phyloP scores from a whole-genome alignment of 2,329 filamentous ascomycete species.

The Nothophaeocryptopus gaeumannii region DNA sequence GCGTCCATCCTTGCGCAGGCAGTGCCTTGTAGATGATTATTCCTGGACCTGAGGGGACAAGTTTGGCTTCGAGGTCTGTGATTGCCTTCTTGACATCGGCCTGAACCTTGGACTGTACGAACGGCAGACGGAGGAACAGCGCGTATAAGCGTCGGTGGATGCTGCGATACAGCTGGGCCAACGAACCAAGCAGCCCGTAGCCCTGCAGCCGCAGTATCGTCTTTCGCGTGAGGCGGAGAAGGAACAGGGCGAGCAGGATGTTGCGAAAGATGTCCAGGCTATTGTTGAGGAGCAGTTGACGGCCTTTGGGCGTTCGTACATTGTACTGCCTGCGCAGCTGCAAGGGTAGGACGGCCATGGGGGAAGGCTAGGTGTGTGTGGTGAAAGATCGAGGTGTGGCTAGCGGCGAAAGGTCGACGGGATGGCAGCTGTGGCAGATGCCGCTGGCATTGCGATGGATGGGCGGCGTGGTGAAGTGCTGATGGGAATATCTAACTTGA shows the following conservation, averaged over 20 bases:
- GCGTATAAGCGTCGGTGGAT: slow-evolving; percentile 74
- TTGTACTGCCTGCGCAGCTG: slow-evolving; percentile 27
- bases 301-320: slow-evolving; percentile 18
- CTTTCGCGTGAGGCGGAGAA: slow-evolving; percentile 78
- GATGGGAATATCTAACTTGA: too few species aligned
- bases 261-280: slow-evolving; percentile 61
- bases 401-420: not conserved
- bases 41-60: slow-evolving; percentile 70
- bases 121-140: slow-evolving; percentile 79
- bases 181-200: slow-evolving; percentile 77
- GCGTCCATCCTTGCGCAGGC: slow-evolving; percentile 78
- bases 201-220: slow-evolving; percentile 82
- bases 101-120: slow-evolving; percentile 80
- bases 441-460: too few species aligned
- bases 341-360: slow-evolving; percentile 16
- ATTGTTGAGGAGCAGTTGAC: slow-evolving; percentile 27
- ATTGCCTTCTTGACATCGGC: slow-evolving; percentile 79
- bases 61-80: slow-evolving; percentile 75
- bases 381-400: not conserved
- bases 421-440: too few species aligned
- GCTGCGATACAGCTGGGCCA: slow-evolving; percentile 70
- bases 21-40: slow-evolving; percentile 71
- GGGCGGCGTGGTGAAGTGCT: too few species aligned
- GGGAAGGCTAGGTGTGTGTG: not conserved
- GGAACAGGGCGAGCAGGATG: slow-evolving; percentile 82